phyloP scores from a whole-genome alignment of 2,329 filamentous ascomycete genomes.

The Mycocentrospora acerina region DNA sequence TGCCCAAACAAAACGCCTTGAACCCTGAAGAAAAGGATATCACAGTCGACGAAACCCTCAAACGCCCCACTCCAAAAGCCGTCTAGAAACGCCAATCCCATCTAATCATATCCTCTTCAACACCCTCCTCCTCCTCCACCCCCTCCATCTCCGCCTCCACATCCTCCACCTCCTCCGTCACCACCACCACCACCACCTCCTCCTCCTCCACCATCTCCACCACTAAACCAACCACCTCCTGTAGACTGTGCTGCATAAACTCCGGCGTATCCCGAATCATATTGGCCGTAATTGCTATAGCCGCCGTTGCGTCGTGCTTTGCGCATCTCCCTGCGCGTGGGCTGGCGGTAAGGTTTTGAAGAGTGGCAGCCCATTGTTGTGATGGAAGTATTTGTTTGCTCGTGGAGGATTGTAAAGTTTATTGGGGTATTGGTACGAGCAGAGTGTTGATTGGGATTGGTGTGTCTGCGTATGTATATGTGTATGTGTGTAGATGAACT shows the following conservation, averaged over 20 bases:
- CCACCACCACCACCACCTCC: conserved; percentile 8
- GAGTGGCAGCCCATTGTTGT: conserved; percentile 19
- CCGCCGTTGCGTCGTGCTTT: conserved; percentile 4
- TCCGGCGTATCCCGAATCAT: conserved; percentile 1
- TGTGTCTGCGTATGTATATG: background rate
- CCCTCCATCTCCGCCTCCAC: conserved; percentile 7
- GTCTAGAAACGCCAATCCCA: no score
- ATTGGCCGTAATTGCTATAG: background rate
- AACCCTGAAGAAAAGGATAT: no score
- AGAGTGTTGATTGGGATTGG: background rate
- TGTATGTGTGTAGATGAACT: background rate
- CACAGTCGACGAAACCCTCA: no score
- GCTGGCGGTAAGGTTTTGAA: conserved; percentile 13
- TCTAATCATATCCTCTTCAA: background rate
- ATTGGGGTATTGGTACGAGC: no score
- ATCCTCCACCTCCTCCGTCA: conserved; percentile 6
- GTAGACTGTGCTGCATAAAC: background rate
- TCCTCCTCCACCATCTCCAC: conserved; percentile 12
- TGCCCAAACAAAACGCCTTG: no score
- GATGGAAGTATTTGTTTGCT: background rate
- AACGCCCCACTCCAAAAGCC: no score
- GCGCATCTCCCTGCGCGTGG: conserved; percentile 18
- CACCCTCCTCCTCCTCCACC: conserved; percentile 10
- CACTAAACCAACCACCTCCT: conserved; percentile 8
- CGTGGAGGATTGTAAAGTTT: background rate